These are phyloP conservation scores for sweet orange (Citrus sinensis) DNA, from an alignment of 345 rosid genomes.

Conservation along the genomic window DNA sequence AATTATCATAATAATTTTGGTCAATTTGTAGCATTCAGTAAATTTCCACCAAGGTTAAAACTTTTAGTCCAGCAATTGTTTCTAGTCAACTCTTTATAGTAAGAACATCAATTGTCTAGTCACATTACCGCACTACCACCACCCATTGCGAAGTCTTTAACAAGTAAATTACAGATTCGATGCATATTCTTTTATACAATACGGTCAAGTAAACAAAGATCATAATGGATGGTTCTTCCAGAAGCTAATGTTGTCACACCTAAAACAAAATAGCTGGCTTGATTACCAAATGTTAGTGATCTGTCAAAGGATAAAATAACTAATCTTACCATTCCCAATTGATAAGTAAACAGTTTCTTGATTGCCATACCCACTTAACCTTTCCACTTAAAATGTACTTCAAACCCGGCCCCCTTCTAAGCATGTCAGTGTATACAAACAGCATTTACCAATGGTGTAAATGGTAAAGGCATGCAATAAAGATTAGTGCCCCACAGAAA, in stretches of 20 bases:
- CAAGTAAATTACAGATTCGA: too few species aligned
- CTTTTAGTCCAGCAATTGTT: too few species aligned
- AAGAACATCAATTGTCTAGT: too few species aligned
- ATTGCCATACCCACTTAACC: not conserved
- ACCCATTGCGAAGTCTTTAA: too few species aligned
- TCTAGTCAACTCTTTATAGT: too few species aligned
- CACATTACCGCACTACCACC: too few species aligned
- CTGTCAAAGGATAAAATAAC: not conserved
- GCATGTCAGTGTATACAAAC: not conserved
- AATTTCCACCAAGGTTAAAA: too few species aligned
- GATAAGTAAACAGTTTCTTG: not conserved
- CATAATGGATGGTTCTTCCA: not conserved
- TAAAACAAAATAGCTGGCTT: conserved; percentile 1
- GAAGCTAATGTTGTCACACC: not conserved
- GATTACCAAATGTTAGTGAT: not conserved
- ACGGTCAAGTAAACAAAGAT: too few species aligned
- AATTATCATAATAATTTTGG: too few species aligned
- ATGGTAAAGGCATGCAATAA: not conserved
- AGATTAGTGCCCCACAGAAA: not conserved
- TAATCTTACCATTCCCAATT: not conserved
- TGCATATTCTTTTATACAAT: too few species aligned
- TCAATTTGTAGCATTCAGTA: too few species aligned
- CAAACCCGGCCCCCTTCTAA: not conserved
- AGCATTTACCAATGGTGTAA: not conserved
- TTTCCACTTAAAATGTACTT: not conserved